phyloP scores from a whole-genome alignment of 148 eudicot genomes.

The Heliamphora exappendiculata region DNA sequence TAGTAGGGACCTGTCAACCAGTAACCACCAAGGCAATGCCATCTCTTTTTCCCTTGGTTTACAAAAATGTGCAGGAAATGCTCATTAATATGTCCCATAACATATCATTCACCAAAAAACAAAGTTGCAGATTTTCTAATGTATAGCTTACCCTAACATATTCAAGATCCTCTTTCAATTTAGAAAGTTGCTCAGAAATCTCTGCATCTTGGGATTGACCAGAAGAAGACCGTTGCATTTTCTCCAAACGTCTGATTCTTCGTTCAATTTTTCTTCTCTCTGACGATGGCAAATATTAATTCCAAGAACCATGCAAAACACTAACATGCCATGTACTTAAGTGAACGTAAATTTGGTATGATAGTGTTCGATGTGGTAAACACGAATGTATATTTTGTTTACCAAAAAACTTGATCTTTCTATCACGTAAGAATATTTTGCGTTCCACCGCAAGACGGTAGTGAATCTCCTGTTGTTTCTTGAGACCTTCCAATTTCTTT shows the following conservation, averaged over 20 bases:
- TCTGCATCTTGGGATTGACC: constrained; percentile 64
- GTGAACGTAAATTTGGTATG: background rate
- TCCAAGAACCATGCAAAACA: constrained; percentile 7
- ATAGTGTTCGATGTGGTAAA: background rate
- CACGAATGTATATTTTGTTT: constrained; percentile 8
- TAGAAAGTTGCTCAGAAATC: constrained; percentile 52
- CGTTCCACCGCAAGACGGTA: constrained; percentile 69
- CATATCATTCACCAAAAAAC: background rate
- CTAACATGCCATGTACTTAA: background rate
- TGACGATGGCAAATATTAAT: constrained; percentile 15
- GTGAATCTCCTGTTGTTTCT: constrained; percentile 69
- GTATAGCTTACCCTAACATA: constrained; percentile 72
- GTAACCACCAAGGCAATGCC: background rate
- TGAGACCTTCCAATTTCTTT: constrained; percentile 71
- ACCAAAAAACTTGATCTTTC: constrained; percentile 91
- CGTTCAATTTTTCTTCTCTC: constrained; percentile 93
- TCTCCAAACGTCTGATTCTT: constrained; percentile 80
- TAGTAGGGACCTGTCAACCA: too few species aligned
- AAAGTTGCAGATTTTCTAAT: background rate
- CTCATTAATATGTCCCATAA: background rate
- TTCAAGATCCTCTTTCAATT: constrained; percentile 89
- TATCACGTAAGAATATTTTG: constrained; percentile 62
- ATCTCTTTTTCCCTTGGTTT: background rate
- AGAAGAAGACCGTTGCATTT: constrained; percentile 62
- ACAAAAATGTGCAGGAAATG: background rate